These are phyloP conservation scores for Apiospora sp. DNA, from an alignment of 2,329 filamentous ascomycete species.

Conservation along the genomic window DNA sequence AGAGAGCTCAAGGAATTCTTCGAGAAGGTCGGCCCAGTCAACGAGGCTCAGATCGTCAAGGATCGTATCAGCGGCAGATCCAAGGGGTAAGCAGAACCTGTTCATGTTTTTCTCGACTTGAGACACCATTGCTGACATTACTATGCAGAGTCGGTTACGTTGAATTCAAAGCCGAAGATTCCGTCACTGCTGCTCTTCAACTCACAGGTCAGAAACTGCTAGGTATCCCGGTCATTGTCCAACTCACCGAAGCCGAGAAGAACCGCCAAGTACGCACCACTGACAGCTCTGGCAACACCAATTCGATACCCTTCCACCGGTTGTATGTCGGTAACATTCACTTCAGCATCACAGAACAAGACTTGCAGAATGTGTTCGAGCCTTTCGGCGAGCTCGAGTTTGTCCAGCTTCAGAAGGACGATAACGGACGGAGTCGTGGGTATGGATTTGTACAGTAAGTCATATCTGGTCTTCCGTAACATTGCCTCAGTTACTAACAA, in stretches of 20 bases:
- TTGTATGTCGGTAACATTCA: constrained; percentile 99
- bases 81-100: constrained; percentile 77
- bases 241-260: constrained; percentile 98
- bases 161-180: constrained; percentile 97
- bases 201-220: constrained; percentile 98
- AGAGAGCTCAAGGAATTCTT: constrained; percentile 96
- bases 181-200: constrained; percentile 90
- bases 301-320: constrained; percentile 93
- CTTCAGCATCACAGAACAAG: constrained; percentile 97
- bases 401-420: constrained; percentile 96
- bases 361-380: constrained; percentile 95
- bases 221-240: constrained; percentile 98
- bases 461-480: neutral
- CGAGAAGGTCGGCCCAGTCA: constrained; percentile 91
- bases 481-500: constrained; percentile 43
- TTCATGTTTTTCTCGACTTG: neutral
- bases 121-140: constrained; percentile 23
- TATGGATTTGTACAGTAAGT: constrained; percentile 99
- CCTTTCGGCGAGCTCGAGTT: constrained; percentile 98
- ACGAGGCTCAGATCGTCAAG: constrained; percentile 98
- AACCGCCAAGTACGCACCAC: constrained; percentile 93
- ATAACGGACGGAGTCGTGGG: constrained; percentile 86
- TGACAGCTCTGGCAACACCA: constrained; percentile 72
- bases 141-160: constrained; percentile 90
- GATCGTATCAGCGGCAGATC: constrained; percentile 95